Percentiles rank a stretch among this genome's conserved stretches.
phyloP scores from a whole-genome alignment of 129 eudicot species.

The Centella asiatica region DNA sequence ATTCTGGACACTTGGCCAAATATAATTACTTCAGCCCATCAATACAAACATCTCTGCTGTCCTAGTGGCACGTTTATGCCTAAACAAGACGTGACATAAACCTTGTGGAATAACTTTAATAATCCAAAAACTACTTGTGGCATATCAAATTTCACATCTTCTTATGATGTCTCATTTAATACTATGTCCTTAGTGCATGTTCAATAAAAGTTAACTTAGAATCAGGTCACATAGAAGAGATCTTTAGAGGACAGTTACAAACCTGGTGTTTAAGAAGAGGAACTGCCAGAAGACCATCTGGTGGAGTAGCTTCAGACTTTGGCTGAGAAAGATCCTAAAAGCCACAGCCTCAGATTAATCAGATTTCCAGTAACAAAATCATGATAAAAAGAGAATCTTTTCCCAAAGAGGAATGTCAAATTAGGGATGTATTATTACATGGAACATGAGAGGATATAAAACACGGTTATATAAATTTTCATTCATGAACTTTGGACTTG shows the following conservation, averaged over 20 bases:
- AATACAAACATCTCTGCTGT: background rate
- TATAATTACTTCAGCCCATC: background rate
- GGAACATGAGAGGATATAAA: background rate
- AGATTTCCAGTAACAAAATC: background rate
- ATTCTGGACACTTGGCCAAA: background rate
- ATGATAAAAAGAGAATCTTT: conserved; percentile 1
- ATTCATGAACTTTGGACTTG: no score
- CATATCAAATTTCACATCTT: background rate
- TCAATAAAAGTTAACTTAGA: background rate
- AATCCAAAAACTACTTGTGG: no score
- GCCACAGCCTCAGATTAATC: conserved; percentile 9
- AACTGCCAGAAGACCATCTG: conserved; percentile 70
- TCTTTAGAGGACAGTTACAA: conserved; percentile 5
- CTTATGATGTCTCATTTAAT: background rate
- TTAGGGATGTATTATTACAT: background rate
- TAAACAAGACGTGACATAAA: no score
- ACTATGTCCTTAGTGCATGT: background rate
- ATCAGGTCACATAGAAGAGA: background rate
- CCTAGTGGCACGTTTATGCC: background rate
- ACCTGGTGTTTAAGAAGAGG: conserved; percentile 91
- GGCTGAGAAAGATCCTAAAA: conserved; percentile 90
- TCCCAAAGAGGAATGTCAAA: background rate
- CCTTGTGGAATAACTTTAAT: no score
- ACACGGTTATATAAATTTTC: no score
- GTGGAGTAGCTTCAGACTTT: conserved; percentile 64